Evolutionary conservation across 179 eudicot species (phyloP).

Genomic region (Corrigiola litoralis): DNA sequence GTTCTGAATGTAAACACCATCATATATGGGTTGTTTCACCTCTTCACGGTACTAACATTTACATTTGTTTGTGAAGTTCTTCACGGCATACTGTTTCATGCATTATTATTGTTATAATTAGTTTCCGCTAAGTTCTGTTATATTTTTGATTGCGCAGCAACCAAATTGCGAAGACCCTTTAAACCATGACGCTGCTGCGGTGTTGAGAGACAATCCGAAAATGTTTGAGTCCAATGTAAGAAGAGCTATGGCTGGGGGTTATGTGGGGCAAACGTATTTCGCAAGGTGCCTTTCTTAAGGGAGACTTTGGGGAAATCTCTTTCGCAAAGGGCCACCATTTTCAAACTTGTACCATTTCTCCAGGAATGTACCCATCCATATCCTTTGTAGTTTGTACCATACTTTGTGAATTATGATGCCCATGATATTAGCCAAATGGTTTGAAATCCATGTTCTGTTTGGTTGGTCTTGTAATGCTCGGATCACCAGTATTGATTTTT

Average conservation of each 20-base stretch:
- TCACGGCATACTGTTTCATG: neutral
- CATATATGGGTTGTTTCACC: conserved; percentile 79
- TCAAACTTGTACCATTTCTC: no score
- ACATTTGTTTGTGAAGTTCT: neutral
- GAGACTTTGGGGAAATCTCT: no score
- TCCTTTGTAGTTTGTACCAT: no score
- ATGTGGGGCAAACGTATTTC: conserved; percentile 69
- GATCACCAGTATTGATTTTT: no score
- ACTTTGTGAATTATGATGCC: no score
- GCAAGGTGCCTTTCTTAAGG: no score
- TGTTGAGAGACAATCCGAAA: conserved; percentile 84
- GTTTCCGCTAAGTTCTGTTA: no score
- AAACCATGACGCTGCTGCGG: conserved; percentile 91
- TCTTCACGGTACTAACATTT: conserved; percentile 63
- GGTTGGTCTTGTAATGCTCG: no score
- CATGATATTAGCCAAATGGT: no score
- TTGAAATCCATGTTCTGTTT: no score
- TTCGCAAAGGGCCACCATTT: no score
- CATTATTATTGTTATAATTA: neutral
- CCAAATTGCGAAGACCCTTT: conserved; percentile 95
- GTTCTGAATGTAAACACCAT: conserved; percentile 85
- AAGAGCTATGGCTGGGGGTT: conserved; percentile 88
- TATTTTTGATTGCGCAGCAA: conserved; percentile 46
- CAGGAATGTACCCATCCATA: no score
- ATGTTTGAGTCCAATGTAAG: conserved; percentile 72